A percentile compares a stretch with the other conserved stretches of the same genome.
Evolutionary conservation across 148 eudicot species (phyloP).

Genomic region (Rhododendron kiyosumense): DNA sequence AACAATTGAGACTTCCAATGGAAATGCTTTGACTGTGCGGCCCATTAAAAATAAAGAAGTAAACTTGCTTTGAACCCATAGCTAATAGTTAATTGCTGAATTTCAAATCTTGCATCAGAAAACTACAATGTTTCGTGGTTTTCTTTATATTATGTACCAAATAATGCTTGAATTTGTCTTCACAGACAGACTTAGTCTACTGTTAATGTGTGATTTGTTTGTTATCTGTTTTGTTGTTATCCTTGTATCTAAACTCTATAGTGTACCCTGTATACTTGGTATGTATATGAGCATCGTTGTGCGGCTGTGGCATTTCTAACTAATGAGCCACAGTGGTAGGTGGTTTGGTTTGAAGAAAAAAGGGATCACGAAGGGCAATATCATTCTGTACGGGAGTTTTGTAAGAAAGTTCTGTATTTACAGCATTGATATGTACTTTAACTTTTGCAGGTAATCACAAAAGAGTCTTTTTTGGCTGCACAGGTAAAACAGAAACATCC

Average conservation of each 20-base stretch:
- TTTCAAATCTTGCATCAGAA: background rate
- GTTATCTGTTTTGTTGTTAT: background rate
- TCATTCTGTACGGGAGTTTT: background rate
- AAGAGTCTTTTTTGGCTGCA: background rate
- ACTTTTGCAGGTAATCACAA: conserved; percentile 54
- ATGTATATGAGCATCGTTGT: background rate
- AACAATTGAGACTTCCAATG: too few species aligned
- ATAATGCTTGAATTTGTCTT: too few species aligned
- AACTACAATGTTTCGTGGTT: background rate
- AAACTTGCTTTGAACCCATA: too few species aligned
- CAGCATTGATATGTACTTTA: background rate
- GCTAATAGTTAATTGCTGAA: too few species aligned
- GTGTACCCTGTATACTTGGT: background rate
- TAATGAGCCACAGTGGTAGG: too few species aligned
- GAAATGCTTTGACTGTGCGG: too few species aligned
- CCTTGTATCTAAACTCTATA: background rate
- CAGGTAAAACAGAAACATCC: too few species aligned
- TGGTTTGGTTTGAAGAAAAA: too few species aligned
- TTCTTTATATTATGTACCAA: background rate
- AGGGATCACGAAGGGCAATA: too few species aligned
- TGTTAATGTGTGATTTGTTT: background rate
- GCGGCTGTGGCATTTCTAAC: too few species aligned
- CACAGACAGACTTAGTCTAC: background rate
- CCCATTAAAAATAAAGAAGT: too few species aligned
- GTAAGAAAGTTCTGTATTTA: background rate